Conservation (phyloP, 2,329 filamentous ascomycete species). For the Sodiomyces alkalinus region DNA sequence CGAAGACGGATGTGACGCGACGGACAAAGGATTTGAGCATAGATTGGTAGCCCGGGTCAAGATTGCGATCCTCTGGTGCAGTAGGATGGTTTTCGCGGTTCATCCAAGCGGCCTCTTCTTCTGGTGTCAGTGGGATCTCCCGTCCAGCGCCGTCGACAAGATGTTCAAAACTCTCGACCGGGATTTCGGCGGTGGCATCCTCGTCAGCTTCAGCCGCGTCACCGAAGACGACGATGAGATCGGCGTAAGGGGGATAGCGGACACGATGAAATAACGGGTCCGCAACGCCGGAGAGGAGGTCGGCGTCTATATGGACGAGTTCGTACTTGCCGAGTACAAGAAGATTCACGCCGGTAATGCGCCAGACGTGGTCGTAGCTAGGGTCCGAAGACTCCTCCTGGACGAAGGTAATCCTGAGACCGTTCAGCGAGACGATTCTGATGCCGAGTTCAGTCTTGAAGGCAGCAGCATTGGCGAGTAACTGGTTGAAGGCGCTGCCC, state of each 20-base stretch:
- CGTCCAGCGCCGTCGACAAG: background rate
- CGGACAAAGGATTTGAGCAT: conserved; percentile 31
- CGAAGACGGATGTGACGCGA: conserved; percentile 29
- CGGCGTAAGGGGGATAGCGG: conserved; percentile 56
- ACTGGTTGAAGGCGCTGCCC: conserved; percentile 24
- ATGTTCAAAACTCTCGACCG: background rate
- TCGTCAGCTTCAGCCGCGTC: conserved; percentile 9
- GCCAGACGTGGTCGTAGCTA: conserved; percentile 34
- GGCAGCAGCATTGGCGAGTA: conserved; percentile 20
- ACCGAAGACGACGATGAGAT: conserved; percentile 50
- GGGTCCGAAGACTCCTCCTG: conserved; percentile 34
- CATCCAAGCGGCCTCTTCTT: conserved; percentile 4
- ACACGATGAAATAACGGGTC: conserved; percentile 77
- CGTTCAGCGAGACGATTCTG: conserved; percentile 27
- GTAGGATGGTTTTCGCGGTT: no score
- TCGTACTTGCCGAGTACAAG: conserved; percentile 76
- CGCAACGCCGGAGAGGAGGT: conserved; percentile 58
- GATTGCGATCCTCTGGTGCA: conserved; percentile 8
- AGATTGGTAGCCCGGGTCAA: conserved; percentile 19
- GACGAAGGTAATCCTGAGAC: conserved; percentile 51
- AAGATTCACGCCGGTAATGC: conserved; percentile 68
- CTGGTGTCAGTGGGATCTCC: conserved; percentile 6
- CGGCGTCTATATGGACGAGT: conserved; percentile 63
- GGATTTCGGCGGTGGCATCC: conserved; percentile 12
- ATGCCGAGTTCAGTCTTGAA: conserved; percentile 11